Base-by-base conservation (phyloP, 768 basidiomycete species). In the Rhodotorula sphaerocarpa region DNA sequence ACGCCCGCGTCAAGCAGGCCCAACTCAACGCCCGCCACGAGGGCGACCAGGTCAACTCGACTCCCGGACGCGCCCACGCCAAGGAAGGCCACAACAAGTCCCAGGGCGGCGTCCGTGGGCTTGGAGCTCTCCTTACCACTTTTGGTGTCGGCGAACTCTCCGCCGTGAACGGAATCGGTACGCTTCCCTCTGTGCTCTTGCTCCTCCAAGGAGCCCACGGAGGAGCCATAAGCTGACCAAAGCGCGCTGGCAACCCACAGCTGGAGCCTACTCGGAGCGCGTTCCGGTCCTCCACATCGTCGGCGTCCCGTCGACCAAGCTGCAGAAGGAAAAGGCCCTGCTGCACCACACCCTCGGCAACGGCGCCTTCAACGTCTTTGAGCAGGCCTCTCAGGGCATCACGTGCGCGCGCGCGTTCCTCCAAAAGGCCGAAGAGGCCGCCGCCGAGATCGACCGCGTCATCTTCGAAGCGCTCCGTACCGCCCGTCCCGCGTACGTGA, bases 61-160 rank as follows among this genome's bases (percentile, higher is more conserved):
- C 50, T 14, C 52, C 50, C 0, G 67, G 67, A 3, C 11, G 16
- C n/a, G 39, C 52, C 25, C 11, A 45, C 50, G 48, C 9, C n/a
- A 3, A 21, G 1, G 36, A 36, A 20, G 54, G 58, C 11, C 31
- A 48, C 25, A 43, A 57, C 39, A 66, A 62, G 34, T 62, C 68
- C 5, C 68, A 66, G 42, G 68, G 68, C 21, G 68, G 61, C 6
- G 68, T 69, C 11, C 45, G 48, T 5, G 68, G 68, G 7, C 50
- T 67, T 15, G 65, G 57, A 10, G 61, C 57, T 11, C 42, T 65
- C 7, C 43, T 69, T 1, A 93, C 91, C 16, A 95, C 78, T 3
- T 93, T 91, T 67, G 91, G 91, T 57, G 91, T 95, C n/a, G 91
- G 91, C 21, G 91, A 95, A 74, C 77, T 93, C 47, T 87, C 85